Base-by-base conservation (phyloP, 2,329 filamentous ascomycete genomes). In the Pseudogymnoascus sp. region DNA sequence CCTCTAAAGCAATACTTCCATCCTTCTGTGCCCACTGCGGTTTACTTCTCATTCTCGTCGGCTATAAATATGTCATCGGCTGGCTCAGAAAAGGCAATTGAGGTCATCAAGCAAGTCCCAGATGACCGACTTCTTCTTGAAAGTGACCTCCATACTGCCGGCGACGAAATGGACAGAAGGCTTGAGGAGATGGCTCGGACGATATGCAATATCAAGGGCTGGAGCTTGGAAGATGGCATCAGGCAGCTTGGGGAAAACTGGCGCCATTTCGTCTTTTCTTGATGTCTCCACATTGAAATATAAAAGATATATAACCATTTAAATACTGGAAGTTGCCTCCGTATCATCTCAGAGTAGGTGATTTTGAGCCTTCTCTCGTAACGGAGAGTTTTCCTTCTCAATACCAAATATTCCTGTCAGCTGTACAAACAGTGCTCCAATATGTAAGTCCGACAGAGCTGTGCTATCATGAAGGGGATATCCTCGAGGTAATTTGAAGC, bases 1-100 rank as follows among this genome's bases (percentile, higher is more conserved):
- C 81, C 87, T 32, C 75, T 97, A 37, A 86, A 82, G 65, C 91
- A 91, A 72, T 97, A 96, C 69, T 75, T 91, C 57, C 81, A 88
- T 65, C 82, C 84, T 1, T 78, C 81, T 1, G 84, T 94, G 7
- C 93, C 93, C 0, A 84, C 86, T 0, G 79, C 84, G 14, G 80
- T 97, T 18, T 99, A 86, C 74, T 92, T 96, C 68, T 96, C 91
- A 1, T 95, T 97, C 70, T 97, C 91, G 1, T 80, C 81, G 0
- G 86, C 85, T 5, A 88, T 99, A 68, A 99, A 97, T 70, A 82
- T 92, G 67, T 79, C 81, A 32, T 77, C 81, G 71, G 67, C 67
- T 78, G 68, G 70, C 78, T 75, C 64, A 72, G 68, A 69, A 76
- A 73, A 69, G 71, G 64, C 47, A 78, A 77, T 67, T 22, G 85